phyloP scores from a whole-genome alignment of 352 stramenopile species.

The Phytophthora pistaciae region DNA sequence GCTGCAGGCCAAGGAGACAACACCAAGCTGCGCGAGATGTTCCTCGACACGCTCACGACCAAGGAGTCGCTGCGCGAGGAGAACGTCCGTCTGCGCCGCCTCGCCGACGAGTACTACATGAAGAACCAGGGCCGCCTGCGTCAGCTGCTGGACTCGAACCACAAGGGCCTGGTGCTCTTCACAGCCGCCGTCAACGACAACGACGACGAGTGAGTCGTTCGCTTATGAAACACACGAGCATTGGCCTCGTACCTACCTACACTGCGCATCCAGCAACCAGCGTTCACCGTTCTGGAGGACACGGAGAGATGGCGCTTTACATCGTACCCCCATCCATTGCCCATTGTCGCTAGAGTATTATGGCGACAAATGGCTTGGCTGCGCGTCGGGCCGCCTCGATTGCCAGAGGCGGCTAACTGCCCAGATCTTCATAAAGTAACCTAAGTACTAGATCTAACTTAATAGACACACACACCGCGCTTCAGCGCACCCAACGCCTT shows the following conservation, averaged over 20 bases:
- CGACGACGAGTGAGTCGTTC: slow-evolving; percentile 26
- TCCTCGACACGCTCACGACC: slow-evolving; percentile 50
- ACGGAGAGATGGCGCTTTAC: slow-evolving; percentile 24
- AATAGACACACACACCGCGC: slow-evolving; percentile 24
- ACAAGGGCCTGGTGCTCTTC: slow-evolving; percentile 51
- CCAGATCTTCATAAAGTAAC: slow-evolving; percentile 28
- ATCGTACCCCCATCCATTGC: slow-evolving; percentile 6
- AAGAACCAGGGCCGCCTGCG: slow-evolving; percentile 78
- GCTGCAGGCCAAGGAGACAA: slow-evolving; percentile 18
- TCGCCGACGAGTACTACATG: slow-evolving; percentile 82
- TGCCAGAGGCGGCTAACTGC: slow-evolving; percentile 27
- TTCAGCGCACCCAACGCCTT: slow-evolving; percentile 10
- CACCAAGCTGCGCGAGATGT: slow-evolving; percentile 45
- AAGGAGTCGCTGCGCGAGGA: slow-evolving; percentile 73
- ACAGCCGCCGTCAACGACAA: slow-evolving; percentile 37
- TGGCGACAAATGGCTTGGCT: slow-evolving; percentile 17
- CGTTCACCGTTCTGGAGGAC: slow-evolving; percentile 1
- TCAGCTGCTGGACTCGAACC: slow-evolving; percentile 66
- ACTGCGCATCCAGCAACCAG: slow-evolving; percentile 18
- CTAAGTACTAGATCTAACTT: slow-evolving; percentile 24
- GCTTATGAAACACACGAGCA: slow-evolving; percentile 15
- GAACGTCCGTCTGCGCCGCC: slow-evolving; percentile 67
- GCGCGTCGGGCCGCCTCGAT: slow-evolving; percentile 21
- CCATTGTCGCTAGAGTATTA: slow-evolving; percentile 6
- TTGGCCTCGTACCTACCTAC: slow-evolving; percentile 2